These are phyloP conservation scores for Pseudopithomyces maydicus DNA, from an alignment of 2,329 filamentous ascomycete genomes.

Conservation along the genomic window DNA sequence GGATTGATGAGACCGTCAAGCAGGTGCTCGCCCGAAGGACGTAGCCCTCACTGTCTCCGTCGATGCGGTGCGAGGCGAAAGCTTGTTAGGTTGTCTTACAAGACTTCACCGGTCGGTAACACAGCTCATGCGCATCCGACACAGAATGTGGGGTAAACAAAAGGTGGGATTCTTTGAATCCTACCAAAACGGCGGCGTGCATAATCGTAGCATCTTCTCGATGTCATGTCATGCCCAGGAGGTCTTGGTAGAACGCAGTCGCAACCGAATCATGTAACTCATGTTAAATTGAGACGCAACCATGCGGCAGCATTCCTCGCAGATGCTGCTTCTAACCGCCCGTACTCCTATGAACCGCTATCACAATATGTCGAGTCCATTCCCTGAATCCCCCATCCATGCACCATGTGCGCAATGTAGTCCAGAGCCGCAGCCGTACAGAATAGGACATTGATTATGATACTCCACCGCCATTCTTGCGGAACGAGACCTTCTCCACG, in stretches of 20 bases:
- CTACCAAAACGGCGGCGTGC: not conserved
- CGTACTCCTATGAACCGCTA: conserved; percentile 19
- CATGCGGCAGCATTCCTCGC: conserved; percentile 5
- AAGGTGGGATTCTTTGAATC: not conserved
- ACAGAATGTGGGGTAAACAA: conserved; percentile 32
- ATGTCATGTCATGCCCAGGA: conserved; percentile 1
- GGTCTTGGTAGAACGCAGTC: not conserved
- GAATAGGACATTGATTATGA: conserved; percentile 29
- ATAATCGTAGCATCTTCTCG: not conserved
- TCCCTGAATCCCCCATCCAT: not conserved
- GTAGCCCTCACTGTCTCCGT: conserved; percentile 2
- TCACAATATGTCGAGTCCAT: conserved; percentile 15
- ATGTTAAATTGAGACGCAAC: conserved; percentile 7
- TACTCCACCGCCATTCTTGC: conserved; percentile 53
- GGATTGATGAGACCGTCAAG: conserved; percentile 32
- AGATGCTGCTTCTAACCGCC: conserved; percentile 29
- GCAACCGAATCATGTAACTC: conserved; percentile 3
- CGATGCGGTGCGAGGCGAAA: conserved; percentile 22
- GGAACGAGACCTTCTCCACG: conserved; percentile 62
- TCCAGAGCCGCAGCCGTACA: conserved; percentile 17
- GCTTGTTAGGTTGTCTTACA: conserved; percentile 12
- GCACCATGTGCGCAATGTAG: conserved; percentile 7
- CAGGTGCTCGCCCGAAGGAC: conserved; percentile 29
- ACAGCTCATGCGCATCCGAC: conserved; percentile 10
- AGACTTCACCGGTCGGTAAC: conserved; percentile 27